Evolutionary conservation across 768 basidiomycete species (phyloP).

Genomic region (Boletus reticulatus): DNA sequence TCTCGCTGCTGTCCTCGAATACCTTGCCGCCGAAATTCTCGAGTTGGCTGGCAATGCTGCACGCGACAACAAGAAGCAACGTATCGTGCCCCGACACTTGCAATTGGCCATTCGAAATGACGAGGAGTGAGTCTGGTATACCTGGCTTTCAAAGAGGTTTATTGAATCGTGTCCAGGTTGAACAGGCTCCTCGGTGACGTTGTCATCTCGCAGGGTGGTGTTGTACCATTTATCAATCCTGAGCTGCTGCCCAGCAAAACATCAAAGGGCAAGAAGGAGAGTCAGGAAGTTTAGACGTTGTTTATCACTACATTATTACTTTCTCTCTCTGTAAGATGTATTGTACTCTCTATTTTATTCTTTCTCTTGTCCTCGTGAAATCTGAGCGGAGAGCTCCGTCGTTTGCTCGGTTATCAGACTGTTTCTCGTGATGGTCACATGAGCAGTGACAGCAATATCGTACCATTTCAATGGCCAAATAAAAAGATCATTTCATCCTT

Average conservation of each 20-base stretch:
- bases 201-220: constrained; percentile 65
- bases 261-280: constrained; percentile 51
- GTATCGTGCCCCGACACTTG: constrained; percentile 64
- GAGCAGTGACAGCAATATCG: neutral
- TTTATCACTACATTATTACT: constrained; percentile 14
- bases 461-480: neutral
- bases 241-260: constrained; percentile 54
- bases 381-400: too few relatives aligned
- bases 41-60: constrained; percentile 59
- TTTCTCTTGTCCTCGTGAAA: constrained; percentile 6
- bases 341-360: constrained; percentile 34
- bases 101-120: constrained; percentile 67
- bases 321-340: constrained; percentile 27
- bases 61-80: constrained; percentile 55
- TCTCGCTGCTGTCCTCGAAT: constrained; percentile 60
- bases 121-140: constrained; percentile 38
- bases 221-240: constrained; percentile 49
- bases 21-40: constrained; percentile 62
- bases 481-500: neutral
- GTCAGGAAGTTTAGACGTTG: constrained; percentile 40
- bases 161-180: constrained; percentile 22
- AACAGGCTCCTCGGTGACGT: constrained; percentile 44
- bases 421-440: too few relatives aligned
- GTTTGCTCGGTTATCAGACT: too few relatives aligned
- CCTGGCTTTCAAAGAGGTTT: neutral